These are phyloP conservation scores for Phaeosphaeriaceae sp. DNA, from an alignment of 2,329 filamentous ascomycete genomes.

Conservation along the genomic window DNA sequence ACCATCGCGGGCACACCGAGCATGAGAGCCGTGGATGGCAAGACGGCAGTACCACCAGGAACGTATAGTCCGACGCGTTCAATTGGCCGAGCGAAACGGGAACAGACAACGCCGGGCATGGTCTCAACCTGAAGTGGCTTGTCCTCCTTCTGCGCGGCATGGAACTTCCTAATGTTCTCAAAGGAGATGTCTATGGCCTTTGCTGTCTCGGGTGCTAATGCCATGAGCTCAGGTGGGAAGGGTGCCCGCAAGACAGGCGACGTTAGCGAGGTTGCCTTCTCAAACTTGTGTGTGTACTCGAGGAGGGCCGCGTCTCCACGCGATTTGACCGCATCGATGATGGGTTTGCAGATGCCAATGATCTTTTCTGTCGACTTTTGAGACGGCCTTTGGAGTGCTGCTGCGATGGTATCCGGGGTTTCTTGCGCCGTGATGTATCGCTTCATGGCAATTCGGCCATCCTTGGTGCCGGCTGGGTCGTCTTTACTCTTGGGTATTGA, in stretches of 20 bases:
- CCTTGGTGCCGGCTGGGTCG: constrained; percentile 57
- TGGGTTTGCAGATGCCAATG: constrained; percentile 87
- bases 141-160: constrained; percentile 86
- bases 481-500: constrained; percentile 60
- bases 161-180: constrained; percentile 94
- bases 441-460: constrained; percentile 79
- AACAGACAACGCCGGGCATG: constrained; percentile 96
- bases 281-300: constrained; percentile 96
- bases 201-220: constrained; percentile 81
- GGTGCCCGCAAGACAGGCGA: constrained; percentile 90
- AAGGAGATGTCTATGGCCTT: constrained; percentile 93
- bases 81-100: constrained; percentile 89
- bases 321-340: constrained; percentile 84
- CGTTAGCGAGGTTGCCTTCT: constrained; percentile 89
- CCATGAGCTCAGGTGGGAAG: constrained; percentile 85
- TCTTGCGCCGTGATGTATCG: constrained; percentile 74
- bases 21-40: constrained; percentile 97
- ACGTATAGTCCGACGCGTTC: constrained; percentile 97
- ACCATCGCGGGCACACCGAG: constrained; percentile 97
- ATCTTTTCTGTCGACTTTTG: constrained; percentile 96
- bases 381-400: constrained; percentile 84
- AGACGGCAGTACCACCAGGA: constrained; percentile 93
- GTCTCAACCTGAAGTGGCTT: constrained; percentile 88
- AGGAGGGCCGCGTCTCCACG: constrained; percentile 88
- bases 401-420: constrained; percentile 69